Conservation (phyloP, 1,139 yeast genomes). For the Kodamaea sp. region DNA sequence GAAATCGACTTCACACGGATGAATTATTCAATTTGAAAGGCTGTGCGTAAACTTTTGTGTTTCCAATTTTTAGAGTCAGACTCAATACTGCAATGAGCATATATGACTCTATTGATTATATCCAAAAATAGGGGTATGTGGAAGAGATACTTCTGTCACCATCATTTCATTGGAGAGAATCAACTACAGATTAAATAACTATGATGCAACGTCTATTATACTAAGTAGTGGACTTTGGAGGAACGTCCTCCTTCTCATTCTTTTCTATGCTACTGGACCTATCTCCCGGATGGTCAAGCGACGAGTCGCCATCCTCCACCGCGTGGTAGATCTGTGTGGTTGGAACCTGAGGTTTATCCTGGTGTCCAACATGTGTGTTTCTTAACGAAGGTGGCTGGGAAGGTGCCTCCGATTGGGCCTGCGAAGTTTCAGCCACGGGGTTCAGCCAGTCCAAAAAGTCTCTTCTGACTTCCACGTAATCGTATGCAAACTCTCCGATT, state of each 20-base stretch:
- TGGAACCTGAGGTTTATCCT: not conserved
- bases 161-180: no score
- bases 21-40: no score
- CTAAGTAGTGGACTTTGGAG: no score
- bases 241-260: slow-evolving; percentile 2
- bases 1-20: no score
- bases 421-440: slow-evolving; percentile 15
- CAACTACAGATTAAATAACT: no score
- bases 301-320: slow-evolving; percentile 8
- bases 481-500: slow-evolving; percentile 97
- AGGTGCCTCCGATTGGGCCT: slow-evolving; percentile 4
- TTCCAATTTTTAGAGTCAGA: no score
- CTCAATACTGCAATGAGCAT: no score
- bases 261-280: slow-evolving; percentile 9
- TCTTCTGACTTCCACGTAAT: slow-evolving; percentile 94
- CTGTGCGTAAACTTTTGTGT: no score
- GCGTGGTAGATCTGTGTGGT: slow-evolving; percentile 8
- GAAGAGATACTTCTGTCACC: no score
- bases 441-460: slow-evolving; percentile 75
- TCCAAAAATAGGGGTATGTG: no score
- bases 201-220: no score
- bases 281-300: slow-evolving; percentile 6
- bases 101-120: no score
- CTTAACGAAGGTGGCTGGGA: slow-evolving; percentile 3
- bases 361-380: slow-evolving; percentile 7